These are phyloP conservation scores for Sicyos baderoa DNA, from an alignment of 306 rosid genomes.

Conservation along the genomic window DNA sequence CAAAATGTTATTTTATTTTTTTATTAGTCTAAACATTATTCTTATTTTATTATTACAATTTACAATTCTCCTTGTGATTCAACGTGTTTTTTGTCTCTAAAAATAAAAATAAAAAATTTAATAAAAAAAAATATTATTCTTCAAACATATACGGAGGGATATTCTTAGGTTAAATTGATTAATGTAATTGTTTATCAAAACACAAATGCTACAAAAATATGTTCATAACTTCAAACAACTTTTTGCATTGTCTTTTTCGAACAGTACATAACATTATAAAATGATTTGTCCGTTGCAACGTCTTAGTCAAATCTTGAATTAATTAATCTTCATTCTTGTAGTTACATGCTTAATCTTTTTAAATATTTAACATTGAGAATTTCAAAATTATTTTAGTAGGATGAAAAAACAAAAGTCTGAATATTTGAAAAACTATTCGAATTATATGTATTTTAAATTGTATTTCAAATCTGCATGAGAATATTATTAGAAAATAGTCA, in stretches of 20 bases:
- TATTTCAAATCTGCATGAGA: no score
- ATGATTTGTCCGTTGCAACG: neutral
- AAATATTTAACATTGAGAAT: neutral
- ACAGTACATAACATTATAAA: neutral
- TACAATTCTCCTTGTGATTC: neutral
- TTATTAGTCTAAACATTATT: neutral
- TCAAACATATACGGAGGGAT: neutral
- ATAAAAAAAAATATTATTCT: neutral
- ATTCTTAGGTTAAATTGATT: constrained; percentile 5
- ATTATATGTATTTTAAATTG: no score
- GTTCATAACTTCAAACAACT: neutral
- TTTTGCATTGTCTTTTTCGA: neutral
- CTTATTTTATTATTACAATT: neutral
- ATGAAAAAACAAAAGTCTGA: no score
- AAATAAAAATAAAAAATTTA: no score
- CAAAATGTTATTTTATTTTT: neutral
- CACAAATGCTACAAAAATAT: neutral
- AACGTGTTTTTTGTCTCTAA: neutral
- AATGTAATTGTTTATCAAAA: neutral
- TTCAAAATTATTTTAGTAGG: neutral
- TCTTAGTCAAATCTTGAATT: neutral
- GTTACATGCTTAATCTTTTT: neutral
- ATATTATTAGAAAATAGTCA: no score
- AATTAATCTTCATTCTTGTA: neutral
- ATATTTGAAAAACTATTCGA: no score